Conservation (phyloP, 106 monocot species). For the Acanthochlamys bracteata region DNA sequence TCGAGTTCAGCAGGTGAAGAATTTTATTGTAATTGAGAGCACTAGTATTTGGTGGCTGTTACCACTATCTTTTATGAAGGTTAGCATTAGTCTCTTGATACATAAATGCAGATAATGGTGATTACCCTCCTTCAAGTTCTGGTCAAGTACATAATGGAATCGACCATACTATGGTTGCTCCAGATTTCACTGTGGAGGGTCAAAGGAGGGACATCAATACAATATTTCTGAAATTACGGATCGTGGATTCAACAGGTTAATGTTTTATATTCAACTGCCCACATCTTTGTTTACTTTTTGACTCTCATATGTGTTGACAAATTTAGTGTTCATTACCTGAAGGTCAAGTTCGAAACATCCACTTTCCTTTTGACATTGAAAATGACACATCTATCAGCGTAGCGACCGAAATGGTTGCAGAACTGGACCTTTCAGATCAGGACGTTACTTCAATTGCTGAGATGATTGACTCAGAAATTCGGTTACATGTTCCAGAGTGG, state of each 20-base stretch:
- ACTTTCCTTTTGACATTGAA: slow-evolving; percentile 66
- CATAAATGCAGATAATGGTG: slow-evolving; percentile 22
- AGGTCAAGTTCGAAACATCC: slow-evolving; percentile 58
- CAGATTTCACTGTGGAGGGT: slow-evolving; percentile 49
- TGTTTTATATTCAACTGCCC: too few species aligned
- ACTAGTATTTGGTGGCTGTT: too few species aligned
- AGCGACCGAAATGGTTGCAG: slow-evolving; percentile 63
- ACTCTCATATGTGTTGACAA: too few species aligned
- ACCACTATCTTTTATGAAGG: too few species aligned
- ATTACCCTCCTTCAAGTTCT: slow-evolving; percentile 9
- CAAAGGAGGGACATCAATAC: slow-evolving; percentile 44
- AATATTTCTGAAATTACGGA: slow-evolving; percentile 43
- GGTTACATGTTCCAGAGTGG: slow-evolving; percentile 54
- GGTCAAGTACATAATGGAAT: slow-evolving; percentile 1
- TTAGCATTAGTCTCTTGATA: slow-evolving; percentile 5
- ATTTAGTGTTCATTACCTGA: neutral
- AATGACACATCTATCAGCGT: slow-evolving; percentile 65
- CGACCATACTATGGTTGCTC: slow-evolving; percentile 7
- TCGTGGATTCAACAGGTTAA: slow-evolving; percentile 58
- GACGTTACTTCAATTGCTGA: slow-evolving; percentile 58
- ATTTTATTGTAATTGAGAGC: neutral
- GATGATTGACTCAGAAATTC: slow-evolving; percentile 74
- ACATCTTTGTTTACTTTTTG: too few species aligned
- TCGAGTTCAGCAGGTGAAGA: slow-evolving; percentile 20
- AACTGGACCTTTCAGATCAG: slow-evolving; percentile 50